These are phyloP conservation scores for Hyphodiscus hymeniophilus DNA, from an alignment of 495 filamentous ascomycete genomes.

Conservation along the genomic window DNA sequence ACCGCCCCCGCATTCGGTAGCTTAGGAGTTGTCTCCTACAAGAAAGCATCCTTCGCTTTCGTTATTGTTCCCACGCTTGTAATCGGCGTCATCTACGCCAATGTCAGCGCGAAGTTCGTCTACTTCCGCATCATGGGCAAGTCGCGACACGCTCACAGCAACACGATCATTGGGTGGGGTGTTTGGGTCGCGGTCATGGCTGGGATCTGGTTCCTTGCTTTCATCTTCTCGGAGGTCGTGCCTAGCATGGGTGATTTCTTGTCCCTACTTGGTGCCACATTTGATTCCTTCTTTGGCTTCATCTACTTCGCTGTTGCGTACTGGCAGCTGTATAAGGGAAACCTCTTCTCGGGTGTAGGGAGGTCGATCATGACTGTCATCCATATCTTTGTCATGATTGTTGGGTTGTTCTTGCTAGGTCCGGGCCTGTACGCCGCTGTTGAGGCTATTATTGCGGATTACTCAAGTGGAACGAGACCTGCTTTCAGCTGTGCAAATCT, in stretches of 20 bases:
- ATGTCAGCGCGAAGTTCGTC: conserved; percentile 46
- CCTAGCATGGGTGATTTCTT: conserved; percentile 58
- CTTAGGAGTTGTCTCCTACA: conserved; percentile 27
- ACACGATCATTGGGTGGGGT: conserved; percentile 29
- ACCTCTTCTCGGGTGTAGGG: conserved; percentile 23
- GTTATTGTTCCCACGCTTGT: conserved; percentile 65
- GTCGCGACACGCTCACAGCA: conserved; percentile 29
- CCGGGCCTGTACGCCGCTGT: conserved; percentile 44
- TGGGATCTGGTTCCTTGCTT: conserved; percentile 49
- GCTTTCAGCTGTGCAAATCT: conserved; percentile 41
- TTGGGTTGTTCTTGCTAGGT: conserved; percentile 40
- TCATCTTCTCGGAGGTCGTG: conserved; percentile 57
- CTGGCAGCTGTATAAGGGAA: conserved; percentile 36
- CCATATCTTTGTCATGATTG: conserved; percentile 32
- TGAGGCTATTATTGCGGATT: conserved; percentile 43
- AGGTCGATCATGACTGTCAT: conserved; percentile 33
- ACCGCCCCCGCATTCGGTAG: conserved; percentile 43
- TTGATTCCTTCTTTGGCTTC: conserved; percentile 35
- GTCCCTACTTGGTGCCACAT: conserved; percentile 38
- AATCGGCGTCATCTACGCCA: conserved; percentile 60
- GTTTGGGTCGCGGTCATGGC: conserved; percentile 49
- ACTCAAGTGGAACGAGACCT: conserved; percentile 29
- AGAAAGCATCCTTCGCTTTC: conserved; percentile 62
- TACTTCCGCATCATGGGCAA: conserved; percentile 50
- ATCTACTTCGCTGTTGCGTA: conserved; percentile 42